Evolutionary conservation across 768 basidiomycete species (phyloP).

Genomic region (Xerocomus brunneocitrinus): DNA sequence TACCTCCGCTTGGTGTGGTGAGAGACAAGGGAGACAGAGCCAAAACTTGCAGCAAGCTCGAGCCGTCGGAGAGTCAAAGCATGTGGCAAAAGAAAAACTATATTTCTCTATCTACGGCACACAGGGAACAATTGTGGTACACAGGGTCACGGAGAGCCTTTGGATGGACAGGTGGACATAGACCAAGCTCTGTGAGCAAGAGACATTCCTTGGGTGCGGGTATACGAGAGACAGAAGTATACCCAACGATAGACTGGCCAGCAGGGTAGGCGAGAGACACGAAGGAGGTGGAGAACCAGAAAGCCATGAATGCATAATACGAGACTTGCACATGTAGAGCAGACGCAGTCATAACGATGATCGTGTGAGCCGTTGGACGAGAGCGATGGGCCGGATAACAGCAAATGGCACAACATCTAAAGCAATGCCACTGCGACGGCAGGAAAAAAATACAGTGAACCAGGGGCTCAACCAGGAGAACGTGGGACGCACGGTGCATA

Average conservation of each 20-base stretch:
- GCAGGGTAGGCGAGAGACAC: neutral
- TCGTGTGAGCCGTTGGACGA: neutral
- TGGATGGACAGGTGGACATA: neutral
- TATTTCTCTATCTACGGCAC: slow-evolving; percentile 35
- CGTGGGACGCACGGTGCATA: neutral
- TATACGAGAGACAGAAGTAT: neutral
- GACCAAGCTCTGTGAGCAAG: neutral
- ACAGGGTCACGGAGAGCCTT: slow-evolving; percentile 9
- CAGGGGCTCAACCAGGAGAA: neutral
- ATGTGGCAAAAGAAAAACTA: slow-evolving; percentile 38
- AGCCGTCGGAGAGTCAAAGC: slow-evolving; percentile 55
- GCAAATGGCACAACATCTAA: neutral
- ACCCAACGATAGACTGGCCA: neutral
- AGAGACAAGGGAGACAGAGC: slow-evolving; percentile 18
- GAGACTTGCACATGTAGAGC: neutral
- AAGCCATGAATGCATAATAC: no score
- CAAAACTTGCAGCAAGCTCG: slow-evolving; percentile 29
- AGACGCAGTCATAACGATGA: neutral
- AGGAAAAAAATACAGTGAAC: neutral
- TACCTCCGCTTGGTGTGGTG: slow-evolving; percentile 21
- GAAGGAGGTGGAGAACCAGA: neutral
- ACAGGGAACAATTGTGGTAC: slow-evolving; percentile 22
- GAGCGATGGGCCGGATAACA: neutral
- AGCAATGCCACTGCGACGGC: neutral
- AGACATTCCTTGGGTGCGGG: neutral